A percentile compares a stretch with the other conserved stretches of the same genome.
Conservation (phyloP, 306 rosid genomes). For the Sindora glabra region DNA sequence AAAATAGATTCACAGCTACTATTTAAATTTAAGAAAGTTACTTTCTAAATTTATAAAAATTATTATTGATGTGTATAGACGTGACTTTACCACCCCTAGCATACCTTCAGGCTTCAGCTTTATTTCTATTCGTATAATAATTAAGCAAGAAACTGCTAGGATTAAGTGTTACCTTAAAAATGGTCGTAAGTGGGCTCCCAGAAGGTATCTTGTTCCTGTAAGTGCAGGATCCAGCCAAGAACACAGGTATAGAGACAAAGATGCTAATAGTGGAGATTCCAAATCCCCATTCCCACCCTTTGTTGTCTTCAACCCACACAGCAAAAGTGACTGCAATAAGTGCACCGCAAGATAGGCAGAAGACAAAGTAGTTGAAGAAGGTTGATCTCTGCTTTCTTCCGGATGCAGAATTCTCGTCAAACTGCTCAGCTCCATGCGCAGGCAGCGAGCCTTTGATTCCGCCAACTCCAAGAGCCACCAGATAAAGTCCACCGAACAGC, state of each 20-base stretch:
- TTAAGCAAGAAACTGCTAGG: too few species aligned
- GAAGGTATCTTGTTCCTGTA: slow-evolving; percentile 65
- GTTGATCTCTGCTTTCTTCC: slow-evolving; percentile 84
- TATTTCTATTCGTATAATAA: too few species aligned
- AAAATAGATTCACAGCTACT: too few species aligned
- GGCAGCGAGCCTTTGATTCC: slow-evolving; percentile 86
- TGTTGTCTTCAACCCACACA: slow-evolving; percentile 89
- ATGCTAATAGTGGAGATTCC: slow-evolving; percentile 65
- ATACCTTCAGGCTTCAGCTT: too few species aligned
- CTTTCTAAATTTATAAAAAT: too few species aligned
- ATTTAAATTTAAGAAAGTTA: too few species aligned
- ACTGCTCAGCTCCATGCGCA: slow-evolving; percentile 87
- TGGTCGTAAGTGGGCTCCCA: slow-evolving; percentile 91
- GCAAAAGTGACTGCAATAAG: slow-evolving; percentile 85
- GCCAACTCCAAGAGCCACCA: slow-evolving; percentile 87
- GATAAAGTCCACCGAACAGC: slow-evolving; percentile 59
- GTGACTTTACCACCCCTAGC: too few species aligned
- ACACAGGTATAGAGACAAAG: slow-evolving; percentile 51
- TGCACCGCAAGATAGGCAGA: slow-evolving; percentile 65
- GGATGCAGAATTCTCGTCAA: slow-evolving; percentile 44
- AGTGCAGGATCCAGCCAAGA: slow-evolving; percentile 63
- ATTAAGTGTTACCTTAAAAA: slow-evolving; percentile 80
- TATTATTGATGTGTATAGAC: too few species aligned
- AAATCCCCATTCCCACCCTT: slow-evolving; percentile 97
- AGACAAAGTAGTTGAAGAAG: slow-evolving; percentile 85